These are phyloP conservation scores for Phytophthora pinifolia DNA, from an alignment of 352 stramenopile species.

Conservation along the genomic window DNA sequence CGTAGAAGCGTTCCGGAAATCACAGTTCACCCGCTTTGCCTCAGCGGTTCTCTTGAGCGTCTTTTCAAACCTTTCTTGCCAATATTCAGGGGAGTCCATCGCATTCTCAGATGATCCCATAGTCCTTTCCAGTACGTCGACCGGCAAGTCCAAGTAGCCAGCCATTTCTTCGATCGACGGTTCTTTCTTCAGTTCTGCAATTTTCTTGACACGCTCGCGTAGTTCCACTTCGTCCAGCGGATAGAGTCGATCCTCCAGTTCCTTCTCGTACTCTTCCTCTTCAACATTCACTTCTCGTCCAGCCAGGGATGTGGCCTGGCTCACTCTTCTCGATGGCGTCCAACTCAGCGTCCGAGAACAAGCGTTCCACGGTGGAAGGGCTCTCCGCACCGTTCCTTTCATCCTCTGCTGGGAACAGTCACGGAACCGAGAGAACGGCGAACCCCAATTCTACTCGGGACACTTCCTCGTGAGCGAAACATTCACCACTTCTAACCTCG, in stretches of 20 bases:
- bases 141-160: not conserved
- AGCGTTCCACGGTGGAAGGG: not conserved
- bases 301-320: not conserved
- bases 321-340: not conserved
- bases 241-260: conserved; percentile 3
- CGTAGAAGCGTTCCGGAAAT: not conserved
- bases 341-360: not conserved
- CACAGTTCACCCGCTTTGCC: conserved; percentile 3
- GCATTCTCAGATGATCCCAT: not conserved
- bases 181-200: not conserved
- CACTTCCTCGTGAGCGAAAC: too few relatives aligned
- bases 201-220: not conserved
- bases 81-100: not conserved
- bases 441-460: too few relatives aligned
- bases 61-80: conserved; percentile 1
- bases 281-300: not conserved
- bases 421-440: too few relatives aligned
- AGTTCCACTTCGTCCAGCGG: conserved; percentile 7
- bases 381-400: too few relatives aligned
- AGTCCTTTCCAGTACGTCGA: not conserved
- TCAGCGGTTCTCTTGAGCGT: conserved; percentile 1
- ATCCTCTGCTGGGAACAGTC: too few relatives aligned
- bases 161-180: not conserved
- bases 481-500: too few relatives aligned
- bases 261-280: conserved; percentile 4